Percentiles rank a stretch among this genome's conserved stretches.
Conservation (phyloP, 1,284 basidiomycete species). For the Vanrija sp. region DNA sequence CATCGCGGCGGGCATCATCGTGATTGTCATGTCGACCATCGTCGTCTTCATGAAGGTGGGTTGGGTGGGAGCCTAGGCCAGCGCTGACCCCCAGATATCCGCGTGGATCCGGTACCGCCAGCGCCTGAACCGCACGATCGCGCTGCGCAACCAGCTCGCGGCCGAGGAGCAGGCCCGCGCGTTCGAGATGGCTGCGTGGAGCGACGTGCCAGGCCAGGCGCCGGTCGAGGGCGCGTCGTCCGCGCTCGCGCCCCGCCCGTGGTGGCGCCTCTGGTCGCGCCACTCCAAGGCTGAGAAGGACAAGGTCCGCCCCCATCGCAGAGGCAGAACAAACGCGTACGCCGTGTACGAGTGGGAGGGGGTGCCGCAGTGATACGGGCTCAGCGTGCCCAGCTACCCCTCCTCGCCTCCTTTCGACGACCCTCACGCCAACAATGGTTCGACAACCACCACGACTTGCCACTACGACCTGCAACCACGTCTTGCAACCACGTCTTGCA, state of each 20-base stretch:
- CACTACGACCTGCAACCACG: neutral
- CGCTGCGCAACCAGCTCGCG: constrained; percentile 22
- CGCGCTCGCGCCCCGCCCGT: neutral
- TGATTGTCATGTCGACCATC: constrained; percentile 31
- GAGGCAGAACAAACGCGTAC: constrained; percentile 37
- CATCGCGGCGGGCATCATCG: constrained; percentile 42
- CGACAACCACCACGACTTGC: no score
- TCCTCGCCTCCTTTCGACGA: no score
- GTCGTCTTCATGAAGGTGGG: constrained; percentile 41
- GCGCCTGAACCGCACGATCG: constrained; percentile 29
- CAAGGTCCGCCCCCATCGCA: constrained; percentile 17
- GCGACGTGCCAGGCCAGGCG: constrained; percentile 35
- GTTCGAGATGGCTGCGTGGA: constrained; percentile 45
- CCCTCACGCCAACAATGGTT: no score
- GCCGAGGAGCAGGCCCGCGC: constrained; percentile 37
- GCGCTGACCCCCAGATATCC: constrained; percentile 27
- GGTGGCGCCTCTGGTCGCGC: constrained; percentile 11
- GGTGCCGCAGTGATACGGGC: constrained; percentile 17
- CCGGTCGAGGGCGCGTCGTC: constrained; percentile 16
- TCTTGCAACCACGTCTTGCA: no score
- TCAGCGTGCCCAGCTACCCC: no score
- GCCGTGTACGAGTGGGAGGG: constrained; percentile 47
- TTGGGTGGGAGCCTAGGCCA: neutral
- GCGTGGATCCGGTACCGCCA: constrained; percentile 36
- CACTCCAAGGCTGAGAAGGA: constrained; percentile 19